Evolutionary conservation across 352 stramenopile species (phyloP).

Genomic region (Phytophthora cactorum): DNA sequence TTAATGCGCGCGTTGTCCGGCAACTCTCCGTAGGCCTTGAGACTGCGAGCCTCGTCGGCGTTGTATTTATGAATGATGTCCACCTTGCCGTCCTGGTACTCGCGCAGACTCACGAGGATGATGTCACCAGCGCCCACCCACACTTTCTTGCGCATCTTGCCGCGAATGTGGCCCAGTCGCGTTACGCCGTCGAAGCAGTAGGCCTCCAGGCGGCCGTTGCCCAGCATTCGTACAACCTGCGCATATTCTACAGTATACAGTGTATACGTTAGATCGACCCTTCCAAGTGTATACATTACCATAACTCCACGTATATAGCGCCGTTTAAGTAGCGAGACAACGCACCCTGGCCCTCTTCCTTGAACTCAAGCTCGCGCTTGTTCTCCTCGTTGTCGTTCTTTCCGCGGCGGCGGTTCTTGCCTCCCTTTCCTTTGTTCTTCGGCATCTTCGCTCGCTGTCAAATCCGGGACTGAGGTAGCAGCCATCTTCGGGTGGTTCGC

Average conservation of each 20-base stretch:
- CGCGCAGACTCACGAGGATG: conserved; percentile 98
- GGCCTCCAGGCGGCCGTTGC: conserved; percentile 97
- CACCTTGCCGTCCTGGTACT: conserved; percentile 99
- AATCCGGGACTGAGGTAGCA: conserved; percentile 36
- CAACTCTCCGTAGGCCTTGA: conserved; percentile 99
- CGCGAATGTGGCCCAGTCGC: conserved; percentile 97
- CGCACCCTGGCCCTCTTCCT: conserved; percentile 97
- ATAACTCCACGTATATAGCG: conserved; percentile 6
- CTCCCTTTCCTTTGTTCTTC: conserved; percentile 96
- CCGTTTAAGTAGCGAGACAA: conserved; percentile 4
- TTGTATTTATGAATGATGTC: conserved; percentile 99
- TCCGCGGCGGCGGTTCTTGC: conserved; percentile 97
- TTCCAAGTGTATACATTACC: conserved; percentile 13
- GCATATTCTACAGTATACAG: conserved; percentile 92
- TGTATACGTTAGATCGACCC: conserved; percentile 9
- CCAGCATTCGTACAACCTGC: conserved; percentile 98
- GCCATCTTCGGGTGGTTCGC: conserved; percentile 34
- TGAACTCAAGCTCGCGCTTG: conserved; percentile 99
- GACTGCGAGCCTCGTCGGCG: conserved; percentile 96
- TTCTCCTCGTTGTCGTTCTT: conserved; percentile 99
- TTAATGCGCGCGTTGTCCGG: conserved; percentile 96
- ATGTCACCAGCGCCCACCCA: conserved; percentile 99
- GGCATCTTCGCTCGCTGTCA: conserved; percentile 55
- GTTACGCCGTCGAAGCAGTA: conserved; percentile 99
- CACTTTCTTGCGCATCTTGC: conserved; percentile 99